Conservation (phyloP, 305 asterid genomes). For the Solanum chacoense region DNA sequence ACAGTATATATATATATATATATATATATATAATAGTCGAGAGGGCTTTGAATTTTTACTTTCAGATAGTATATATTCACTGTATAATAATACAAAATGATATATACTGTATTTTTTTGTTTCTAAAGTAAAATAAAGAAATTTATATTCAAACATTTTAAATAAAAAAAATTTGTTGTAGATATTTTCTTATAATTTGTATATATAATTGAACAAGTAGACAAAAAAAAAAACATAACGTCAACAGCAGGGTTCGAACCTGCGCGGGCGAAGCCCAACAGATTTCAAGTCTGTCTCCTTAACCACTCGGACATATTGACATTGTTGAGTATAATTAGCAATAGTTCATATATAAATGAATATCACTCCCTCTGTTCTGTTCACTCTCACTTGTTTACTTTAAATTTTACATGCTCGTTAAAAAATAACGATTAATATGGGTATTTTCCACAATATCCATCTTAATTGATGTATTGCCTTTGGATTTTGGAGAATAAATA, state of each 20-base stretch:
- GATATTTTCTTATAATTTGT: neutral
- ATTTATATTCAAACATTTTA: too few relatives aligned
- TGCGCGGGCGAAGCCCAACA: constrained; percentile 97
- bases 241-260: constrained; percentile 17
- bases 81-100: too few relatives aligned
- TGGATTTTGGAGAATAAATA: neutral
- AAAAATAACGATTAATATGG: neutral
- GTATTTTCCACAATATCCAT: neutral
- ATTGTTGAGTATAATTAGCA: too few relatives aligned
- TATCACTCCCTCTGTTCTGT: too few relatives aligned
- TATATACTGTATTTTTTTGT: neutral
- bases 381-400: neutral
- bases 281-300: constrained; percentile 96
- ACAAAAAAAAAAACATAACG: too few relatives aligned
- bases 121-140: neutral
- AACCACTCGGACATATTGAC: constrained; percentile 87
- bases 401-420: too few relatives aligned
- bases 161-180: too few relatives aligned
- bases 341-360: too few relatives aligned
- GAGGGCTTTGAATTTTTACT: too few relatives aligned
- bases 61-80: too few relatives aligned
- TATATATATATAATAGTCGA: too few relatives aligned
- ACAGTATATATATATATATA: too few relatives aligned
- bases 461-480: neutral
- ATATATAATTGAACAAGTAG: neutral